These are phyloP conservation scores for Metschnikowia matae DNA, from an alignment of 805 yeast genomes.

Conservation along the genomic window DNA sequence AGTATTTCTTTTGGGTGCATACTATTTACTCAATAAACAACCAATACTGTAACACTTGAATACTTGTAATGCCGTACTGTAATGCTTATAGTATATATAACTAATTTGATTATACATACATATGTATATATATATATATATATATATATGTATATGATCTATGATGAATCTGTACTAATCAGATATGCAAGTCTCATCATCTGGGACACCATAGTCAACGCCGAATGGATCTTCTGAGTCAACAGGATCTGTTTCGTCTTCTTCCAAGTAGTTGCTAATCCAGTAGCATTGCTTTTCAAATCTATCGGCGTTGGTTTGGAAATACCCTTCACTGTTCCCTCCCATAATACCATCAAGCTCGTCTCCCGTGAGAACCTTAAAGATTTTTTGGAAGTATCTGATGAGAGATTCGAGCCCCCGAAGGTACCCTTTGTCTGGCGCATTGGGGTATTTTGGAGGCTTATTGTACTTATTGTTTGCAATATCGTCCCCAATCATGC, in stretches of 20 bases:
- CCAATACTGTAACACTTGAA: slow-evolving; percentile 16
- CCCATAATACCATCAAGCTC: slow-evolving; percentile 19
- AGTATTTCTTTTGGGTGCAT: slow-evolving; percentile 21
- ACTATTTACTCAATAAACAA: slow-evolving; percentile 21
- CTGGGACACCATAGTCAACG: slow-evolving; percentile 5
- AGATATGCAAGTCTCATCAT: slow-evolving; percentile 16
- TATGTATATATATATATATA: no score
- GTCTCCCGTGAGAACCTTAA: slow-evolving; percentile 46
- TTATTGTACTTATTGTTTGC: slow-evolving; percentile 39
- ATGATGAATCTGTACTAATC: slow-evolving; percentile 7
- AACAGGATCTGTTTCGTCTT: slow-evolving; percentile 4
- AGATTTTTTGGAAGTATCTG: slow-evolving; percentile 61
- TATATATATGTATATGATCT: not conserved
- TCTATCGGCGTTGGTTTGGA: slow-evolving; percentile 1
- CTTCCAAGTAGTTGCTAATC: slow-evolving; percentile 13
- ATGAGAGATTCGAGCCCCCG: slow-evolving; percentile 74
- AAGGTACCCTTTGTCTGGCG: slow-evolving; percentile 78
- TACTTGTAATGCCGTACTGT: no score
- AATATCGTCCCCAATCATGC: slow-evolving; percentile 56
- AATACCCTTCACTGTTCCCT: slow-evolving; percentile 2
- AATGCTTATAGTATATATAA: no score
- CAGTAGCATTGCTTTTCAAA: slow-evolving; percentile 8
- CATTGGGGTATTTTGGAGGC: slow-evolving; percentile 65
- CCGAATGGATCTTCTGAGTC: slow-evolving; percentile 13
- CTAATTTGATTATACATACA: not conserved